Evolutionary conservation across 2,329 filamentous ascomycete genomes (phyloP).

Genomic region (Lecanosticta acicola): DNA sequence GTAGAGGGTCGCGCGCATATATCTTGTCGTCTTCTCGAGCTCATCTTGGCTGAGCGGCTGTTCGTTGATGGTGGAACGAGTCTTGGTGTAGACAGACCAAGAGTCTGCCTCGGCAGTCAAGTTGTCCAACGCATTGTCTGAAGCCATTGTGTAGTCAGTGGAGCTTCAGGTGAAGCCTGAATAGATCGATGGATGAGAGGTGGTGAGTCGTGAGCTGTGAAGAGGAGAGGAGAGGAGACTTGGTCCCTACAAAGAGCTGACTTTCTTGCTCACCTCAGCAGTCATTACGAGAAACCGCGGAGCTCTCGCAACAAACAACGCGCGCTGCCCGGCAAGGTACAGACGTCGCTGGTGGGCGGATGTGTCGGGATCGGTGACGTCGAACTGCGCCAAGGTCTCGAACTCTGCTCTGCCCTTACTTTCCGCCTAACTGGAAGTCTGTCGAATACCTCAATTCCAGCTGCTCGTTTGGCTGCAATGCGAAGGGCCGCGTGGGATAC

Average conservation of each 20-base stretch:
- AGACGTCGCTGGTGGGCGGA: background rate
- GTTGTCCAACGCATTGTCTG: slow-evolving; percentile 10
- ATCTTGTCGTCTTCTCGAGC: slow-evolving; percentile 62
- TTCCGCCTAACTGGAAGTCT: background rate
- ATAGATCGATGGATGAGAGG: background rate
- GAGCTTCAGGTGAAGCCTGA: slow-evolving; percentile 1
- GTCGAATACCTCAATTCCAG: background rate
- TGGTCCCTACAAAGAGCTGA: background rate
- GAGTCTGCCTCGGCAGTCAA: slow-evolving; percentile 25
- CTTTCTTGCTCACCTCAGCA: background rate
- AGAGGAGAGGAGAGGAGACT: background rate
- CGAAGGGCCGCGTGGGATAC: background rate
- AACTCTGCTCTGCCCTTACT: background rate
- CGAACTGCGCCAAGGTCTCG: background rate
- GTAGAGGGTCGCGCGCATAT: slow-evolving; percentile 69
- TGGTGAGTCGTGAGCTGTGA: background rate
- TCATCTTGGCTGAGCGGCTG: slow-evolving; percentile 61
- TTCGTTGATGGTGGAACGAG: slow-evolving; percentile 30
- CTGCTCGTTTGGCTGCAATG: background rate
- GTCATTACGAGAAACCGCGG: background rate
- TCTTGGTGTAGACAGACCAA: slow-evolving; percentile 29
- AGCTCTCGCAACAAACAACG: background rate
- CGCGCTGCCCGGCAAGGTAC: background rate
- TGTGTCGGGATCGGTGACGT: background rate
- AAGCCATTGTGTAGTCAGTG: slow-evolving; percentile 15